Percentiles rank a stretch among this genome's conserved stretches.
Evolutionary conservation across 306 rosid genomes (phyloP).

Genomic region (Trichosanthes cucumerina): DNA sequence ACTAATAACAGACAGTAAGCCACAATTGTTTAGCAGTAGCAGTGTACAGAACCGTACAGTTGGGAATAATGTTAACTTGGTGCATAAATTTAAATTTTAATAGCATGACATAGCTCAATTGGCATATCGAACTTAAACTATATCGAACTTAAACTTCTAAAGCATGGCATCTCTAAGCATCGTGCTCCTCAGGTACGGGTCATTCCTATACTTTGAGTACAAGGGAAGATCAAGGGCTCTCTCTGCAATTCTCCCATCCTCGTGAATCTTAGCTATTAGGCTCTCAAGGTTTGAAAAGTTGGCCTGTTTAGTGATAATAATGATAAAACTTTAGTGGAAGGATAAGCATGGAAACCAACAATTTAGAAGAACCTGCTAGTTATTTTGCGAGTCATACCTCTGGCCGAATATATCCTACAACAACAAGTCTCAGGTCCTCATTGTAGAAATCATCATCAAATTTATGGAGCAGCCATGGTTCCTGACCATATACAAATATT

Average conservation of each 20-base stretch:
- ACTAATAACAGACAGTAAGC: neutral
- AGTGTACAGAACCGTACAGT: neutral
- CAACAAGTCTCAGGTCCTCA: conserved; percentile 65
- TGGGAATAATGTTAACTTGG: neutral
- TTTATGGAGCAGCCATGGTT: conserved; percentile 94
- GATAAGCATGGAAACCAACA: neutral
- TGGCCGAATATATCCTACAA: conserved; percentile 86
- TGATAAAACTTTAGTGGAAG: neutral
- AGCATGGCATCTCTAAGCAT: conserved; percentile 8
- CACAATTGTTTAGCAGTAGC: neutral
- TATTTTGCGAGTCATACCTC: conserved; percentile 41
- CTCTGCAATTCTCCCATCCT: conserved; percentile 62
- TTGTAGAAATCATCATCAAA: conserved; percentile 67
- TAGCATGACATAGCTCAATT: too few species aligned
- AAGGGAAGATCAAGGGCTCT: conserved; percentile 76
- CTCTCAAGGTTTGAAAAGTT: conserved; percentile 72
- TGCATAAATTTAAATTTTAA: neutral
- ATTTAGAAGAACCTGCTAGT: conserved; percentile 1
- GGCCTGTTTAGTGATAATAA: conserved; percentile 27
- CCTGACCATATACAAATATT: conserved; percentile 29
- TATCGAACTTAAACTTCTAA: too few species aligned
- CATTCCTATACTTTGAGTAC: conserved; percentile 57
- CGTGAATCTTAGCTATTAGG: conserved; percentile 69
- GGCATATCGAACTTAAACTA: too few species aligned
- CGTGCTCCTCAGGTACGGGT: conserved; percentile 35